Conservation (phyloP, 306 rosid species). For the Vigna reflexopilosa region DNA sequence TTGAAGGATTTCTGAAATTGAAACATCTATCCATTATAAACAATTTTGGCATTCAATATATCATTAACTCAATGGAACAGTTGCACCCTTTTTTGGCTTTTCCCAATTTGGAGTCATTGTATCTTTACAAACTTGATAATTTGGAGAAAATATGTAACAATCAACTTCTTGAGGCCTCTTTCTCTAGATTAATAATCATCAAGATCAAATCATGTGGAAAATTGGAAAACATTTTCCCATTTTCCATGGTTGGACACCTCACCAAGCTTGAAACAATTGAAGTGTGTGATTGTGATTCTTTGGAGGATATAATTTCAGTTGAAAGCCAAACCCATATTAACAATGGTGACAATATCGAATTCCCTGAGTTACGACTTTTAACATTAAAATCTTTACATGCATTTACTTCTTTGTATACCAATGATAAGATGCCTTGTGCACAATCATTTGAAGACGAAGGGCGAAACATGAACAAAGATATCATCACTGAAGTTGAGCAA, state of each 20-base stretch:
- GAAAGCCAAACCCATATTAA: background rate
- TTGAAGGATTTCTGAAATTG: slow-evolving; percentile 47
- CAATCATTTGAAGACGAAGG: background rate
- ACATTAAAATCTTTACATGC: slow-evolving; percentile 3
- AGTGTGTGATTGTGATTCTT: slow-evolving; percentile 27
- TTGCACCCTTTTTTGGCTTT: background rate
- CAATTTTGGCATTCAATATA: slow-evolving; percentile 6
- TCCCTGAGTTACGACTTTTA: background rate
- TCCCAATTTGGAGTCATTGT: slow-evolving; percentile 42
- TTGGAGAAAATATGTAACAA: slow-evolving; percentile 38
- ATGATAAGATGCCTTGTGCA: background rate
- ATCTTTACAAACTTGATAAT: slow-evolving; percentile 26
- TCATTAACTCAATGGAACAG: slow-evolving; percentile 26
- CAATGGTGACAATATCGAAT: background rate
- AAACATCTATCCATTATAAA: slow-evolving; percentile 43
- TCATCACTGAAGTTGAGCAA: no score
- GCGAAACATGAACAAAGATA: background rate
- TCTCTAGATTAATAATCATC: slow-evolving; percentile 37
- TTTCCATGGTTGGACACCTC: slow-evolving; percentile 23
- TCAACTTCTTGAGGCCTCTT: slow-evolving; percentile 33
- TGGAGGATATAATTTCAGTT: slow-evolving; percentile 34
- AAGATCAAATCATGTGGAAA: slow-evolving; percentile 6
- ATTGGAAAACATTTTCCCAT: slow-evolving; percentile 39
- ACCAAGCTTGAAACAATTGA: slow-evolving; percentile 41
- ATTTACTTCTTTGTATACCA: background rate